Evolutionary conservation across 1,284 basidiomycete genomes (phyloP).

Genomic region (Anthracocystis walkeri): DNA sequence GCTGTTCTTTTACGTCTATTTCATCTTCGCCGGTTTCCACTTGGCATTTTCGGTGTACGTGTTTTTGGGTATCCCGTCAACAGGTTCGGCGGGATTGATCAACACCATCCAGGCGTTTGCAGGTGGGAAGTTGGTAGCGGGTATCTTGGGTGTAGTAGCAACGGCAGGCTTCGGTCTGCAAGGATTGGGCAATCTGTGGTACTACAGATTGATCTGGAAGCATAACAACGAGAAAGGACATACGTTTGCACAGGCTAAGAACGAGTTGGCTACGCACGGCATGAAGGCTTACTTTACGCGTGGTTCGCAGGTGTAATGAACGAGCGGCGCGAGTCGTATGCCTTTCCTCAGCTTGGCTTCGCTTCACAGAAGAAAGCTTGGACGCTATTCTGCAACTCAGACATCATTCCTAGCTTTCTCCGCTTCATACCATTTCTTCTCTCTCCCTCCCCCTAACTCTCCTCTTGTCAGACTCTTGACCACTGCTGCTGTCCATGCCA

Average conservation of each 20-base stretch:
- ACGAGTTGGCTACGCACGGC: slow-evolving; percentile 85
- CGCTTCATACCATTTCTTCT: neutral
- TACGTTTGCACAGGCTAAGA: slow-evolving; percentile 77
- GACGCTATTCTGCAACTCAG: too few species aligned
- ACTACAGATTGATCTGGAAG: slow-evolving; percentile 83
- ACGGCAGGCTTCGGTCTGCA: slow-evolving; percentile 90
- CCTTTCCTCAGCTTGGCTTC: too few species aligned
- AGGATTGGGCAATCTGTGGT: slow-evolving; percentile 82
- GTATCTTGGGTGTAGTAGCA: slow-evolving; percentile 79
- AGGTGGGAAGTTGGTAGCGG: slow-evolving; percentile 40
- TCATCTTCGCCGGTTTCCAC: slow-evolving; percentile 83
- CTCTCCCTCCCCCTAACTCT: neutral
- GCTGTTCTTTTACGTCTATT: slow-evolving; percentile 72
- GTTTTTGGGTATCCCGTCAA: slow-evolving; percentile 74
- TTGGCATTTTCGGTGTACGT: slow-evolving; percentile 80
- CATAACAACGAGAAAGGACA: slow-evolving; percentile 78
- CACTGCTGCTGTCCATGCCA: neutral
- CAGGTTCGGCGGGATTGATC: slow-evolving; percentile 94
- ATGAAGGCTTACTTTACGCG: slow-evolving; percentile 82
- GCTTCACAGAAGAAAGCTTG: too few species aligned
- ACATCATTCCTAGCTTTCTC: neutral
- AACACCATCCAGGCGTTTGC: slow-evolving; percentile 79
- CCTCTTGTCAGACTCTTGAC: neutral
- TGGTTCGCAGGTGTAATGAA: slow-evolving; percentile 29
- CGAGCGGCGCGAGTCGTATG: too few species aligned